Evolutionary conservation across 1,284 basidiomycete species (phyloP).

Genomic region (Salmacisia buchloeana): DNA sequence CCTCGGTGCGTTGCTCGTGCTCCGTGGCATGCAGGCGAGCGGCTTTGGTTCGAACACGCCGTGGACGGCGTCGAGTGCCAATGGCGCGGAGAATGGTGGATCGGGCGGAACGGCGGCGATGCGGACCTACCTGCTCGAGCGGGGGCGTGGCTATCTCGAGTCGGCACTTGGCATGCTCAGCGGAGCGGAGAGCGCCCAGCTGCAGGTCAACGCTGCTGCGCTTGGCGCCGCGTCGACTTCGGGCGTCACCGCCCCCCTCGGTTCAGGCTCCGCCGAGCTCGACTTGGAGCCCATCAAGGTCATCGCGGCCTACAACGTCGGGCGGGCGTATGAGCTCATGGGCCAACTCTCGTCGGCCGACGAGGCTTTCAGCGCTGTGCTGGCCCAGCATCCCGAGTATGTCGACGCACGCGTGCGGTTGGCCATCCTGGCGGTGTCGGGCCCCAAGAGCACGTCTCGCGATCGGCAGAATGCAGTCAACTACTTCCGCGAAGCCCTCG

Average conservation of each 20-base stretch:
- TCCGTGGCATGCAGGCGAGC: conserved; percentile 10
- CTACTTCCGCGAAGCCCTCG: conserved; percentile 42
- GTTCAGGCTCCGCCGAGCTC: conserved; percentile 16
- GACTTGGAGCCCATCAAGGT: conserved; percentile 35
- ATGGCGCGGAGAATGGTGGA: conserved; percentile 1
- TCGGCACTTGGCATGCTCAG: conserved; percentile 18
- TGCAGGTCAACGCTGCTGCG: conserved; percentile 9
- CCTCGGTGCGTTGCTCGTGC: conserved; percentile 14
- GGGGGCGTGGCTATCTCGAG: conserved; percentile 27
- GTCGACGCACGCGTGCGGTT: conserved; percentile 47
- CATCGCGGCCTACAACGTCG: conserved; percentile 45
- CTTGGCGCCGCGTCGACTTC: conserved; percentile 16
- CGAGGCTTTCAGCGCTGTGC: conserved; percentile 38
- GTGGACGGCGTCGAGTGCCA: not conserved
- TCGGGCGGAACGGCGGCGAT: no score
- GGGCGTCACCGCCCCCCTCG: conserved; percentile 16
- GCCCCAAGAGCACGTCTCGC: conserved; percentile 17
- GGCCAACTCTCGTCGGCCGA: conserved; percentile 33
- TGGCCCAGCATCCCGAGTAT: conserved; percentile 46
- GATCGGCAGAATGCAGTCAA: conserved; percentile 32
- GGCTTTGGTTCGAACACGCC: not conserved
- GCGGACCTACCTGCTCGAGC: conserved; percentile 17
- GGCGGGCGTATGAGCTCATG: conserved; percentile 36
- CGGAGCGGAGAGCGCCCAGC: conserved; percentile 5
- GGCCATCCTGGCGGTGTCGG: conserved; percentile 32